Base-by-base conservation (phyloP, 169 alveolate genomes). In the Plasmodium gonderi region DNA sequence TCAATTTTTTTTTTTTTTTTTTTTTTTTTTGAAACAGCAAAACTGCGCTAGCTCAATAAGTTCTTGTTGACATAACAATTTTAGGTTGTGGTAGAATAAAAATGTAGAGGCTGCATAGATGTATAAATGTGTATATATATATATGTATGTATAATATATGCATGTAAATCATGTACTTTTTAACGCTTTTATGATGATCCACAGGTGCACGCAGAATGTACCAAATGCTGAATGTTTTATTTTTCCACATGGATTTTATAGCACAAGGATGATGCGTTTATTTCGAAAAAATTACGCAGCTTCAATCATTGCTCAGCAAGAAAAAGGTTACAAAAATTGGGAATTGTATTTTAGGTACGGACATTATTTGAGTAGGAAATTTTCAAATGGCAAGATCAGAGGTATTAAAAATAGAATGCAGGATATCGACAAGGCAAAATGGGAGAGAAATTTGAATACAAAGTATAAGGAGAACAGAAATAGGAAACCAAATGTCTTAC, bases 181-280 rank as follows among this genome's bases (percentile, higher is more conserved):
- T n/a, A n/a, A n/a, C n/a, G n/a, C n/a, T n/a, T n/a, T n/a, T n/a
- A n/a, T n/a, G n/a, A n/a, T n/a, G n/a, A n/a, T n/a, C n/a, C n/a
- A n/a, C n/a, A n/a, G n/a, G n/a, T n/a, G 40, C 51, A 60, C 68
- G n/a, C 72, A 23, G 72, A 60, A 60, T 36, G 40, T 60, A 60
- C 36, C 7, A 12, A 60, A n/a, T 60, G 72, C 26, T 60, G 26
- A 60, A n/a, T 29, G 11, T 20, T 60, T 23, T 20, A 23, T 23
- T 60, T 60, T 60, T 60, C 20, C 72, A 29, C 17, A n/a, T n/a
- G n/a, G n/a, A n/a, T n/a, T n/a, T n/a, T 23, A 20, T 64, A 14
- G 42, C 72, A 45, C 40, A n/a, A 80, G 49, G 40, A 80, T 80
- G 91, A 40, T 80, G 17, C 44, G 36, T 6, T 40, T 42, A 36